A percentile compares a stretch with the other conserved stretches of the same genome.
Conservation (phyloP, 1,284 basidiomycete species). For the Laetiporus sulphureus region DNA sequence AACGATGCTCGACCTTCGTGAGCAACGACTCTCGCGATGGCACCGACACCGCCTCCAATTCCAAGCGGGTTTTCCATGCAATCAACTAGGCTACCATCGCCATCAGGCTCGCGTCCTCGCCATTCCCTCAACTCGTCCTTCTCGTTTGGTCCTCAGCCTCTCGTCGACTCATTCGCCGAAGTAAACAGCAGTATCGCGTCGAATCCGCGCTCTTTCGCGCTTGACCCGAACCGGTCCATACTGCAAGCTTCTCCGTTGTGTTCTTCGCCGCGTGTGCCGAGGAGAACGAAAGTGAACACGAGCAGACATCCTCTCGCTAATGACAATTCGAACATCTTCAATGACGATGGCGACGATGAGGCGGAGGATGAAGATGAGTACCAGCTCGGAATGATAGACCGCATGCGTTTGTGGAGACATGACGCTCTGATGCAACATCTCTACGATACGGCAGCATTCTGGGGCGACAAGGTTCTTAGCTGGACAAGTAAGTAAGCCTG, state of each 20-base stretch:
- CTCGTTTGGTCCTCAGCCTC: conserved; percentile 71
- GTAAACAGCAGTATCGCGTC: conserved; percentile 51
- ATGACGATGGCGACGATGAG: conserved; percentile 41
- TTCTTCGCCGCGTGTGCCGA: conserved; percentile 46
- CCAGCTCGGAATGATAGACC: conserved; percentile 83
- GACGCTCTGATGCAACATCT: conserved; percentile 98
- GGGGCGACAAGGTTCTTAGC: conserved; percentile 94
- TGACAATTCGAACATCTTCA: conserved; percentile 71
- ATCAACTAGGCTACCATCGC: conserved; percentile 26
- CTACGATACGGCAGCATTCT: conserved; percentile 96
- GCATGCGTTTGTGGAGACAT: conserved; percentile 96
- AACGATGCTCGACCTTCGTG: neutral
- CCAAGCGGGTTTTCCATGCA: conserved; percentile 31
- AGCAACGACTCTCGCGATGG: conserved; percentile 13
- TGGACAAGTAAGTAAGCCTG: conserved; percentile 76
- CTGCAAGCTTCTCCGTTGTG: conserved; percentile 61
- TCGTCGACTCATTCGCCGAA: conserved; percentile 61
- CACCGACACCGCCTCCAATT: conserved; percentile 26
- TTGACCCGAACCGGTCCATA: conserved; percentile 73
- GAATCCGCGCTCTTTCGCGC: conserved; percentile 44
- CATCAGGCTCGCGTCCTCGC: conserved; percentile 45
- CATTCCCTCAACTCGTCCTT: conserved; percentile 74
- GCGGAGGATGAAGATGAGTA: conserved; percentile 34
- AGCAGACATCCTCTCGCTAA: conserved; percentile 66
- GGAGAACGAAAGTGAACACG: conserved; percentile 41